Percentiles rank a stretch among this genome's conserved stretches.
These are phyloP conservation scores for Ceratocystis smalleyi DNA, from an alignment of 2,329 filamentous ascomycete genomes.

Conservation along the genomic window DNA sequence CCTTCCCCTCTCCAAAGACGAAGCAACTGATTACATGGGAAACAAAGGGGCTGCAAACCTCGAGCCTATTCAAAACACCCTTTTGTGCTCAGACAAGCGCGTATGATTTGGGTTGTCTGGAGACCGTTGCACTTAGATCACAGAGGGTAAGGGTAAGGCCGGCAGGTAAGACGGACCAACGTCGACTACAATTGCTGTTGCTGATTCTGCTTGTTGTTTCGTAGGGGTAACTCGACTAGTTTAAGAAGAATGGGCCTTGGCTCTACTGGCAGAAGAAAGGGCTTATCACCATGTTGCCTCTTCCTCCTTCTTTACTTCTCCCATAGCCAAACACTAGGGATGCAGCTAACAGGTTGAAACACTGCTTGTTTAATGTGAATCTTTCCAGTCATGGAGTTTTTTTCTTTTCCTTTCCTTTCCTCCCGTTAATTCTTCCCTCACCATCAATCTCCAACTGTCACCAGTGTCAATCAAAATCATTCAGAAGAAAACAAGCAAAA, in stretches of 20 bases:
- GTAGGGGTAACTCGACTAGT: neutral
- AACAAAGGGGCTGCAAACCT: neutral
- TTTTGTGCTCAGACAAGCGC: constrained; percentile 3
- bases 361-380: neutral
- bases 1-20: neutral
- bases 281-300: neutral
- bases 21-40: neutral
- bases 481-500: neutral
- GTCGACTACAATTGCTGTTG: too few species aligned
- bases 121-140: neutral
- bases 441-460: neutral
- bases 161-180: too few species aligned
- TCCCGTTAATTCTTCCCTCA: neutral
- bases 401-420: neutral
- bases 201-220: neutral
- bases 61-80: neutral
- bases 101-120: neutral
- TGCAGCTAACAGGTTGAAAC: neutral
- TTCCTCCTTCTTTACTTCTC: neutral
- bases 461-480: too few species aligned
- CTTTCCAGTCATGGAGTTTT: neutral
- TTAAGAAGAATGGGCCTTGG: too few species aligned
- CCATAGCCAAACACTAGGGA: neutral
- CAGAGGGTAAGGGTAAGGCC: too few species aligned
- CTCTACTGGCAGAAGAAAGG: neutral